Evolutionary conservation across 768 basidiomycete genomes (phyloP), one percentile per base, ranked within the genome.

Genomic region (Cyclocybe aegerita): DNA sequence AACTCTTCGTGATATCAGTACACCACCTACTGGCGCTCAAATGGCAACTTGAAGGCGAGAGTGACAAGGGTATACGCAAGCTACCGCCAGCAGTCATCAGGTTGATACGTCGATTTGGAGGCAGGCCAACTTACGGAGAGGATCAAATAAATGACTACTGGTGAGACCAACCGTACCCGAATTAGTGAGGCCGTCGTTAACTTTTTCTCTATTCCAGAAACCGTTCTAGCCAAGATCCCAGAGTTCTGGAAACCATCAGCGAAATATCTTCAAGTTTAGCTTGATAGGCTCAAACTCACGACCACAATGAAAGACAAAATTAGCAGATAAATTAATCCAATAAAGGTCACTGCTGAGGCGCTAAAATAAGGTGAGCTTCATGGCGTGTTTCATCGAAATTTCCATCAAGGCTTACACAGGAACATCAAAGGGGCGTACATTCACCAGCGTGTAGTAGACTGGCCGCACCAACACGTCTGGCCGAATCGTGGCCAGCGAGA

Each of bases 31-130:
- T 67, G 70, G 49, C 79, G 70, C n/a, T 60, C 66, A 56, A 85
- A 84, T 17, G 81, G 77, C 4, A 83, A 67, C 11, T 79, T 74
- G 62, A 85, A 87, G 0, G 81, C 83, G 38, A 76, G 57, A 58
- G 75, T 82, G 15, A 86, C 56, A 9, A 84, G 63, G n/a, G 80
- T 70, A 60, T 81, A 85, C 59, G 81, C 75, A 15, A 81, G 66
- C 78, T 83, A 52, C 17, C 41, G 31, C 15, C 4, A 14, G 36
- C 17, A 43, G 35, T 35, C 17, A 46, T 30, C 35, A 39, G 14
- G 12, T 34, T 8, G 9, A 12, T 41, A 44, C 14, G 9, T 10
- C 29, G 37, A 39, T 31, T 31, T 9, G 17, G 39, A 35, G 8
- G 34, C 36, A 30, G 7, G 33, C 10, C n/a, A 8, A 39, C 64